A percentile compares a stretch with the other conserved stretches of the same genome.
phyloP scores from a whole-genome alignment of 208 protist species.

The Crithidia bombi region DNA sequence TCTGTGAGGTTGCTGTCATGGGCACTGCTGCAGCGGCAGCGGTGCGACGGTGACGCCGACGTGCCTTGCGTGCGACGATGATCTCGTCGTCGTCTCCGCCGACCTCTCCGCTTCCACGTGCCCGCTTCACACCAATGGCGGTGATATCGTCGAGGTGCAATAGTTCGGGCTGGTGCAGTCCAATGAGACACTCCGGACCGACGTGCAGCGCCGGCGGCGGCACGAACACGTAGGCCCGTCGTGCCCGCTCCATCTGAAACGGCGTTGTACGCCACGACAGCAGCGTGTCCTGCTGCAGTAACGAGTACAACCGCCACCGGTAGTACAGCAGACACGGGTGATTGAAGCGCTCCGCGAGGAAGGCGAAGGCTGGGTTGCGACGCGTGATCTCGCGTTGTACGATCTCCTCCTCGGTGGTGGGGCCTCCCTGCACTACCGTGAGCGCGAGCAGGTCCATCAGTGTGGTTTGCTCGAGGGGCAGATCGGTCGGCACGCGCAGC shows the following conservation, averaged over 20 bases:
- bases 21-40: neutral
- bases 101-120: neutral
- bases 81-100: constrained; percentile 3
- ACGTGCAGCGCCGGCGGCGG: constrained; percentile 55
- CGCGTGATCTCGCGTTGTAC: constrained; percentile 55
- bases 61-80: constrained; percentile 7
- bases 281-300: constrained; percentile 78
- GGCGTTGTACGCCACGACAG: constrained; percentile 69
- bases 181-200: constrained; percentile 52
- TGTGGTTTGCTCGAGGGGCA: constrained; percentile 58
- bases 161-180: constrained; percentile 28
- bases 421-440: constrained; percentile 68
- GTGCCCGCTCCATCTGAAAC: constrained; percentile 70
- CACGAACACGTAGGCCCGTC: constrained; percentile 70
- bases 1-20: neutral
- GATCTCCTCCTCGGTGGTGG: constrained; percentile 81
- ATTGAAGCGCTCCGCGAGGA: constrained; percentile 55
- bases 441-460: constrained; percentile 76
- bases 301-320: constrained; percentile 86
- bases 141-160: neutral
- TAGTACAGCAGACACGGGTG: constrained; percentile 80
- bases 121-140: neutral
- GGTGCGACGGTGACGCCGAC: constrained; percentile 8
- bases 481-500: constrained; percentile 37
- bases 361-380: constrained; percentile 68